Evolutionary conservation across 345 rosid genomes (phyloP), one percentile per base, ranked within the genome.

Genomic region (Mallotus nudiflorus): DNA sequence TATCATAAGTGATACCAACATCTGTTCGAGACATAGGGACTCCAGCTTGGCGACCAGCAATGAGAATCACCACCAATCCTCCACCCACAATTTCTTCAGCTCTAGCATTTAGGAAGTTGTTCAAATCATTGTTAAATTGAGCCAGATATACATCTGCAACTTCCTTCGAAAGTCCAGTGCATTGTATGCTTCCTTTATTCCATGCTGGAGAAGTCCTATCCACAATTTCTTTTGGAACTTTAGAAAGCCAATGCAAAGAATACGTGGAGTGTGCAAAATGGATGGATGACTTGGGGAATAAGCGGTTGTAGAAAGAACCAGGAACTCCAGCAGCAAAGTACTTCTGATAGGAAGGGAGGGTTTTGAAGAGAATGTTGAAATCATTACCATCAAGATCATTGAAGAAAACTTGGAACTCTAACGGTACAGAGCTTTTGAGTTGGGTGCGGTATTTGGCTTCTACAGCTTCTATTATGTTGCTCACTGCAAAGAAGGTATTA

Each of bases 351-450:
- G 25, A 11, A 20, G 81, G 71, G 9, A 48, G 77, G 13, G 79
- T 54, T 55, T 31, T 70, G 63, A 82, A 79, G 60, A 77, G 85
- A 13, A 79, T 79, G 75, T 82, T 79, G 49, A 82, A 82, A 49
- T 82, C 83, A 56, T 82, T 82, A 24, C 53, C 29, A 19, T 62
- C 14, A 5, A 61, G 82, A 40, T 82, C 83, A 35, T 80, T 82
- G 77, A 82, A 82, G 53, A 22, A 77, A 0, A 79, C 83, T 27
- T 74, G 76, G 39, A 9, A 64, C 27, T 64, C 33, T 3, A 60
- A 22, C 6, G 22, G 15, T 12, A 18, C 0, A 1, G 31, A 0
- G 15, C 3, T 44, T 1, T 46, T 29, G n/a, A 8, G 8, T 10
- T 35, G 45, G 6, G 28, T 31, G 6, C n/a, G 45, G 45, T 5